Conservation (phyloP, 176 grass and related monocot genomes). For the Eragrostis curvula region DNA sequence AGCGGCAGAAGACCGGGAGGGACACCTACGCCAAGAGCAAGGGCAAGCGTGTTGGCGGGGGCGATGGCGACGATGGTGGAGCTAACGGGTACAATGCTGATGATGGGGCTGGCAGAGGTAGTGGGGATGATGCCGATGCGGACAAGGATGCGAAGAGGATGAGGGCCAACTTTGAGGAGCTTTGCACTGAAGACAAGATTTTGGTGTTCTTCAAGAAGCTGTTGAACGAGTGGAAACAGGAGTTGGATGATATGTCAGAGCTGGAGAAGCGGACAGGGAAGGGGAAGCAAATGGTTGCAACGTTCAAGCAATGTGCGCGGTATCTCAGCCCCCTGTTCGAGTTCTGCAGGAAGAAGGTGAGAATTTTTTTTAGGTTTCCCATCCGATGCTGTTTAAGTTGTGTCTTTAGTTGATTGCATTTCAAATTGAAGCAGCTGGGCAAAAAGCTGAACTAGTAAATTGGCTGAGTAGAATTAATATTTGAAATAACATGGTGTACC, state of each 20-base stretch:
- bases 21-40: conserved; percentile 60
- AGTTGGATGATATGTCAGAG: conserved; percentile 79
- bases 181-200: conserved; percentile 88
- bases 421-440: neutral
- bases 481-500: conserved; percentile 10
- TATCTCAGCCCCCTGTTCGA: conserved; percentile 89
- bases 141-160: conserved; percentile 70
- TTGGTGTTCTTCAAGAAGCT: conserved; percentile 88
- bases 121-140: conserved; percentile 59
- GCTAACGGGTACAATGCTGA: conserved; percentile 30
- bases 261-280: conserved; percentile 80
- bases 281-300: conserved; percentile 89
- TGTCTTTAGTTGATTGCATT: neutral
- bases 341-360: conserved; percentile 95
- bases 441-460: neutral
- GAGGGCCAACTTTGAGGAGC: conserved; percentile 79
- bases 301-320: conserved; percentile 86
- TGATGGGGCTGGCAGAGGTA: conserved; percentile 41
- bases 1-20: conserved; percentile 67
- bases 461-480: neutral
- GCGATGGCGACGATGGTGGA: conserved; percentile 40
- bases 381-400: conserved; percentile 4
- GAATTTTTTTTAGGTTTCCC: neutral
- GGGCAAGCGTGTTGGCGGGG: conserved; percentile 46
- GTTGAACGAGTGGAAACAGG: conserved; percentile 92